A percentile compares a stretch with the other conserved stretches of the same genome.
Conservation (phyloP, 2,329 filamentous ascomycete species). For the Monilinia vaccinii-corymbosi region DNA sequence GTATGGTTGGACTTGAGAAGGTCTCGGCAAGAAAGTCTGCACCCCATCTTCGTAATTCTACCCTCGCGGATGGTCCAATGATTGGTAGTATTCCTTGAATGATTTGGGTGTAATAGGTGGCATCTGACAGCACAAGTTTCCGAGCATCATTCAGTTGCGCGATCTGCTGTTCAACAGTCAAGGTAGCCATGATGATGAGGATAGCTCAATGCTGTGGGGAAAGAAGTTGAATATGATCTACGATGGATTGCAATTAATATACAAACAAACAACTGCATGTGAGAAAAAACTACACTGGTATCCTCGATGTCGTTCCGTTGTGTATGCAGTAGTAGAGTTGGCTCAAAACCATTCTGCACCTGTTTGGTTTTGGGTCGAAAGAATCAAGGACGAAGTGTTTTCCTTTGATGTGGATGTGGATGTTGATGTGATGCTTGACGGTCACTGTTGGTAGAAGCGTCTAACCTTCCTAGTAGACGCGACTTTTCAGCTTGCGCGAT, state of each 20-base stretch:
- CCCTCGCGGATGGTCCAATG: slow-evolving; percentile 61
- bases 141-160: slow-evolving; percentile 84
- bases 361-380: background rate
- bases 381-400: slow-evolving; percentile 2
- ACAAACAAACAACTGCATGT: slow-evolving; percentile 20
- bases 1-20: slow-evolving; percentile 82
- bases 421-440: background rate
- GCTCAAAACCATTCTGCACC: background rate
- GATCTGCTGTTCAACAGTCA: slow-evolving; percentile 65
- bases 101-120: slow-evolving; percentile 83
- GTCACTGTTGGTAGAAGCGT: background rate
- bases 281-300: slow-evolving; percentile 11
- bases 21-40: slow-evolving; percentile 93
- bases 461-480: no score
- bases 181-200: slow-evolving; percentile 39
- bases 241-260: slow-evolving; percentile 14
- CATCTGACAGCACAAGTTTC: slow-evolving; percentile 77
- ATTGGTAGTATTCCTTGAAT: slow-evolving; percentile 90
- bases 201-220: slow-evolving; percentile 7
- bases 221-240: slow-evolving; percentile 18
- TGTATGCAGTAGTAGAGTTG: background rate
- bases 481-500: no score
- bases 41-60: slow-evolving; percentile 90
- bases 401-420: slow-evolving; percentile 4
- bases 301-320: background rate